phyloP scores from a whole-genome alignment of 31 red algal genomes.

The Endocladia muricata region DNA sequence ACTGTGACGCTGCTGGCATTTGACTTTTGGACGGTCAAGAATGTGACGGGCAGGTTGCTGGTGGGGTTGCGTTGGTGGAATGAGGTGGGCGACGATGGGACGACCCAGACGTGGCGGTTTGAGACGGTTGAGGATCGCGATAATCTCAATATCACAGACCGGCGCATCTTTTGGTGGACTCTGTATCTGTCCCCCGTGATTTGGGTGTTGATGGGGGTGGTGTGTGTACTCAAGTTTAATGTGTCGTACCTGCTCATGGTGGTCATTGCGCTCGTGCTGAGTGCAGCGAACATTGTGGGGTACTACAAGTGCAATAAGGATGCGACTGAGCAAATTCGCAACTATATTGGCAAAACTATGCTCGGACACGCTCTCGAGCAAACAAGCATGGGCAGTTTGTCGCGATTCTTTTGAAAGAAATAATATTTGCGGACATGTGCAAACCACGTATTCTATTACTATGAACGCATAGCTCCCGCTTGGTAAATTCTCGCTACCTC shows the following conservation, averaged over 20 bases:
- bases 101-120: conserved; percentile 82
- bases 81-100: conserved; percentile 86
- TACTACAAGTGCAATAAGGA: conserved; percentile 94
- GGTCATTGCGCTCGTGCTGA: conserved; percentile 80
- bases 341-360: conserved; percentile 73
- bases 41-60: conserved; percentile 89
- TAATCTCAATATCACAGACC: conserved; percentile 72
- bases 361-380: conserved; percentile 68
- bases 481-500: too few species aligned
- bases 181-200: conserved; percentile 82
- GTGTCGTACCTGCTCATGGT: conserved; percentile 90
- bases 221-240: conserved; percentile 94
- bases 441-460: too few species aligned
- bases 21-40: conserved; percentile 99
- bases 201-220: conserved; percentile 83
- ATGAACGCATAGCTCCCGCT: too few species aligned
- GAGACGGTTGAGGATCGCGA: conserved; percentile 70
- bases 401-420: conserved; percentile 14
- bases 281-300: conserved; percentile 77
- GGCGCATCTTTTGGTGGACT: conserved; percentile 95
- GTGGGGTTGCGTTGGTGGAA: conserved; percentile 99
- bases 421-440: background rate
- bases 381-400: conserved; percentile 36
- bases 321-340: conserved; percentile 74
- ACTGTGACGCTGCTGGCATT: conserved; percentile 94